Base-by-base conservation (phyloP, 768 basidiomycete species). In the Hebeloma cylindrosporum region DNA sequence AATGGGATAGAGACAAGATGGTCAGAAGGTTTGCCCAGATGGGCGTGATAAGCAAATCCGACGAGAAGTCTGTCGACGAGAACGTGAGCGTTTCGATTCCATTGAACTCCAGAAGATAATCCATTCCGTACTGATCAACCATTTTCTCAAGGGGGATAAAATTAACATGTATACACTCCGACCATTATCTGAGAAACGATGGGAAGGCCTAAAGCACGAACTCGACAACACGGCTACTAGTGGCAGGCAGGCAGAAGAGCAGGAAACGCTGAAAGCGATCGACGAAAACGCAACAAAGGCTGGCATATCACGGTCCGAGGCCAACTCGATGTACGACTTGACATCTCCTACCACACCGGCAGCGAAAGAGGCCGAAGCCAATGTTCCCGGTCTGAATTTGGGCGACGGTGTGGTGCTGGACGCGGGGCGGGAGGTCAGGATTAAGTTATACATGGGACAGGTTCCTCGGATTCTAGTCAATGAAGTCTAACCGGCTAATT, bases 1-100 rank as follows among this genome's bases (percentile, higher is more conserved):
- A 57, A 52, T 90, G 86, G 84, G 90, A 93, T 61, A 72, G 65
- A 34, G 64, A 62, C 45, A 92, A 91, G 72, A 91, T 92, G 90
- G 80, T 92, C 37, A 67, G 73, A 39, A 77, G 75, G 45, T 92
- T 91, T 65, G 85, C 85, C 1, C 73, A 77, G 50, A 64, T 92
- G 63, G 79, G 78, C 4, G 57, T 65, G 5, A 54, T 62, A 5
- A 58, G 58, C 16, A 53, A 66, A 4, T 56, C 59, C 5, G 54
- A 57, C 4, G 53, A 69, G 13, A 58, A 54, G 42, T 61, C 61
- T 25, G 61, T 61, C 7, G 55, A 60, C 11, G 60, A 66, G n/a
- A 62, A 68, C 60, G 71, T 74, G 30, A 5, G 23, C 40, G 52
- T 56, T 23, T 44, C n/a, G 9, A 29, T 4, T 25, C 25, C 32